phyloP scores from a whole-genome alignment of 2,329 filamentous ascomycete species.

The Stromatinia cepivora region DNA sequence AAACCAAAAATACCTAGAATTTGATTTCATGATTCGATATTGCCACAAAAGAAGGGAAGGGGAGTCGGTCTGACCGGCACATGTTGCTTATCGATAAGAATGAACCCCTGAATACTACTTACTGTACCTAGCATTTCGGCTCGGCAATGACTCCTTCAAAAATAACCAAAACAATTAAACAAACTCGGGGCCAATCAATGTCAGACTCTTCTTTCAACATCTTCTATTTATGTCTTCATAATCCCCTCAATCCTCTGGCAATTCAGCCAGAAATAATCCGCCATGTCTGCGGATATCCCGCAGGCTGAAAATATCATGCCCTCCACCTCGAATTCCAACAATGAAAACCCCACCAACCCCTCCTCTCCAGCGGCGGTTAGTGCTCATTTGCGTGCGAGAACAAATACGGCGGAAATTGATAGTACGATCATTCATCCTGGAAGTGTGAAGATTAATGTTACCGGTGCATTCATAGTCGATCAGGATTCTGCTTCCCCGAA shows the following conservation, averaged over 20 bases:
- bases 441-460: slow-evolving; percentile 90
- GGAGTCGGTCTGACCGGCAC: not conserved
- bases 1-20: not conserved
- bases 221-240: slow-evolving; percentile 24
- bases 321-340: slow-evolving; percentile 19
- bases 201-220: slow-evolving; percentile 11
- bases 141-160: slow-evolving; percentile 11
- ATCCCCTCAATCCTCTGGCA: slow-evolving; percentile 26
- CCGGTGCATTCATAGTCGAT: slow-evolving; percentile 94
- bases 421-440: slow-evolving; percentile 57
- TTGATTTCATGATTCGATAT: not conserved
- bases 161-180: slow-evolving; percentile 1
- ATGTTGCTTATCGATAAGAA: slow-evolving; percentile 19
- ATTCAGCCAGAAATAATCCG: slow-evolving; percentile 28
- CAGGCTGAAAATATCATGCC: slow-evolving; percentile 23
- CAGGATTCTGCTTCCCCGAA: slow-evolving; percentile 63
- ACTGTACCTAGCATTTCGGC: not conserved
- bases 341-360: slow-evolving; percentile 27
- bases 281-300: slow-evolving; percentile 33
- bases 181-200: not conserved
- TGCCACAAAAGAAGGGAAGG: not conserved
- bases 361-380: slow-evolving; percentile 22
- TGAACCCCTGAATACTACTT: not conserved
- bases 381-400: slow-evolving; percentile 33
- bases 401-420: slow-evolving; percentile 43